Evolutionary conservation across 257 asterid genomes (phyloP).

Genomic region (Solanum chmielewskii): DNA sequence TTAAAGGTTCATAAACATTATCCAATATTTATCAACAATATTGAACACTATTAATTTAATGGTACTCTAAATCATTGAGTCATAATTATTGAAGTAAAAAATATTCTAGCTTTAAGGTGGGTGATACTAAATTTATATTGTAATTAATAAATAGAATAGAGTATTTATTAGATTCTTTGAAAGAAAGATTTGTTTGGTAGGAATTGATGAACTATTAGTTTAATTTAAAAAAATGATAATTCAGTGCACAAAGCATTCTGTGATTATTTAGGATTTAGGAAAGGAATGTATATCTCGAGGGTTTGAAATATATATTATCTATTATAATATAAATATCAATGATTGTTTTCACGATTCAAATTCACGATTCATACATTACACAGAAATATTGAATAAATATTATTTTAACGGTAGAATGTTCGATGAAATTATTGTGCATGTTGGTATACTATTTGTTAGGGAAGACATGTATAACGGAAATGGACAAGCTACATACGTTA

Average conservation of each 20-base stretch:
- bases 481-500: neutral
- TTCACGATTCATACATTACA: accelerated
- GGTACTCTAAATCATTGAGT: neutral
- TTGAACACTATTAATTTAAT: neutral
- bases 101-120: neutral
- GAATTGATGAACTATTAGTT: neutral
- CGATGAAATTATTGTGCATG: neutral
- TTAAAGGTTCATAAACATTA: neutral
- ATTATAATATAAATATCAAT: neutral
- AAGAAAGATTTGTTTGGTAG: neutral
- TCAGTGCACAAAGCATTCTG: accelerated
- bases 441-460: neutral
- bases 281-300: too few species aligned
- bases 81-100: neutral
- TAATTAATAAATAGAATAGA: neutral
- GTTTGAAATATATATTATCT: too few species aligned
- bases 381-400: neutral
- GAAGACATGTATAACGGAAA: neutral
- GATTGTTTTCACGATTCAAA: neutral
- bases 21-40: neutral
- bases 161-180: neutral
- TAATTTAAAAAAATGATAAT: neutral
- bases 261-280: neutral
- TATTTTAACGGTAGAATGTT: neutral
- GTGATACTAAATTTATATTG: neutral